Evolutionary conservation across 345 rosid species (phyloP).

Genomic region (Streptanthus diversifolius): DNA sequence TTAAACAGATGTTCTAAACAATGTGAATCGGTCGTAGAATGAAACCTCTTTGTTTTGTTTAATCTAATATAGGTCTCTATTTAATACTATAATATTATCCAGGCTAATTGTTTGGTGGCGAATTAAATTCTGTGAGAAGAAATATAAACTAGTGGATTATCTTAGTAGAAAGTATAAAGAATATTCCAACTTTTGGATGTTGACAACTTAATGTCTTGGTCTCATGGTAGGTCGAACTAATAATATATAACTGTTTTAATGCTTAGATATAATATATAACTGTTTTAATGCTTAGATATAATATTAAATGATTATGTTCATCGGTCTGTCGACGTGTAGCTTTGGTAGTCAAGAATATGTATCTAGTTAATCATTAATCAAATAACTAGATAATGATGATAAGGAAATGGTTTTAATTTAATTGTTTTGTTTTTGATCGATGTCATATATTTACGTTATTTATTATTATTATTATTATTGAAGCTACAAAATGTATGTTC

Average conservation of each 20-base stretch:
- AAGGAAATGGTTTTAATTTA: neutral
- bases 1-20: neutral
- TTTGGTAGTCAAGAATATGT: slow-evolving; percentile 11
- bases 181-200: slow-evolving; percentile 37
- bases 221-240: slow-evolving; percentile 25
- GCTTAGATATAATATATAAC: slow-evolving; percentile 16
- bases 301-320: slow-evolving; percentile 10
- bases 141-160: slow-evolving; percentile 13
- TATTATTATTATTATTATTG: neutral
- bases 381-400: neutral
- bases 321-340: slow-evolving; percentile 18
- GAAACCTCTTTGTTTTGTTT: neutral
- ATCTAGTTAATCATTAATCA: slow-evolving; percentile 1
- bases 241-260: neutral
- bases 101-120: slow-evolving; percentile 15
- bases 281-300: slow-evolving; percentile 12
- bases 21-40: neutral
- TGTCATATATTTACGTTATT: neutral
- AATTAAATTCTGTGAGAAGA: neutral
- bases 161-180: slow-evolving; percentile 25
- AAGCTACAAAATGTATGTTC: neutral
- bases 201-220: too few species aligned
- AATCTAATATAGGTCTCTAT: neutral
- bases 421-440: neutral
- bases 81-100: neutral